Base-by-base conservation (phyloP, 495 filamentous ascomycete genomes). In the Sabuloglossum arenarium region DNA sequence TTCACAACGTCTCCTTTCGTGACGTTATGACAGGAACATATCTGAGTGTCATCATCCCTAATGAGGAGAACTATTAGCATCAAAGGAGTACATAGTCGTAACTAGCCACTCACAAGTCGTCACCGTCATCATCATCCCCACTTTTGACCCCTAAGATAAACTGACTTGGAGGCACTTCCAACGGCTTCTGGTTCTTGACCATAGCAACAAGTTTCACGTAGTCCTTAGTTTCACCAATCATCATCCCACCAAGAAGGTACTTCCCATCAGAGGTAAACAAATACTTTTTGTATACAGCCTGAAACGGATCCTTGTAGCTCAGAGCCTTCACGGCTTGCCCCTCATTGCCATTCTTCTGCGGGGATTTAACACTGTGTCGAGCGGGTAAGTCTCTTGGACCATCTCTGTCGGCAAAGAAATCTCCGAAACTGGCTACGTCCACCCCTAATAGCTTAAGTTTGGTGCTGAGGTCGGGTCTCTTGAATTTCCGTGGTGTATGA, bases 21-120 rank as follows among this genome's bases (percentile, higher is more conserved):
- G 30, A 97, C 90, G 67, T 97, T 97, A 70, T 97, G 90, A 66
- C 90, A 97, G 1, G 87, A 88, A 69, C 90, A 97, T 47, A 97
- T 83, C 65, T 95, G 90, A 1, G 87, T 89, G 66, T 88, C 84
- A 59, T 90, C 86, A 58, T 80, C 79, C 29, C 77, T 80, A 73
- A 59, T 71, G 64, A 66, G 60, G 51, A 23, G 27, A n/a, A 27
- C 42, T 21, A 6, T 24, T 19, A 28, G 25, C 21, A 49, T 6
- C 21, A 23, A 43, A 10, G 16, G 23, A 47, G 3, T 19, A 34
- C 3, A 49, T n/a, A 24, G 19, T 50, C n/a, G 16, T 5, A 3
- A 39, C 8, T 42, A 43, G 66, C 6, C 16, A 16, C 77, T 68
- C 60, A 81, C 74, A 86, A 65, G 61, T 86, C 82, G 63, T 80